Conservation (phyloP, 73 alveolate species). For the Symbiodinium natans region DNA sequence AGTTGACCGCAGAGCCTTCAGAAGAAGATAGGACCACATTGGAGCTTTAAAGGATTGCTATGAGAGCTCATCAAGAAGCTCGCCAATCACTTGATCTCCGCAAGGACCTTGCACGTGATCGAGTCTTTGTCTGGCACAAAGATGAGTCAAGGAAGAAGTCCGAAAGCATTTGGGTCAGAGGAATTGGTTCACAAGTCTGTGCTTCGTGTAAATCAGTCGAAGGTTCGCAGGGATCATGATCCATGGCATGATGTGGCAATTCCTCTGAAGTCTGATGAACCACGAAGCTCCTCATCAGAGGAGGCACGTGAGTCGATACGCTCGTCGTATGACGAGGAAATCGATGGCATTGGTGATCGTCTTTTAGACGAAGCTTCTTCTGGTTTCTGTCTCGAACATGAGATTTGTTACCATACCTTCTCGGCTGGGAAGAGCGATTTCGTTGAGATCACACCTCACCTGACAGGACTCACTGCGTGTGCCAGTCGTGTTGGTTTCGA, state of each 20-base stretch:
- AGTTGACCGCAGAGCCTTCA: not conserved
- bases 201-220: too few relatives aligned
- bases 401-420: not conserved
- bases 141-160: not conserved
- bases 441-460: too few relatives aligned
- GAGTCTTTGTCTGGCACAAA: slow-evolving; percentile 1
- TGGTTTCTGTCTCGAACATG: not conserved
- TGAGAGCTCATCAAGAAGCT: not conserved
- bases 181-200: not conserved
- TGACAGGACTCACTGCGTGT: too few relatives aligned
- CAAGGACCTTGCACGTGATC: not conserved
- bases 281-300: too few relatives aligned
- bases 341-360: not conserved
- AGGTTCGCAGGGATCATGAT: not conserved
- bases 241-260: not conserved
- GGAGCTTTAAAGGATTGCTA: not conserved
- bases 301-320: not conserved
- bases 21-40: not conserved
- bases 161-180: not conserved
- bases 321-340: not conserved
- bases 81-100: not conserved
- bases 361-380: not conserved
- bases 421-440: not conserved
- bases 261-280: not conserved
- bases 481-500: too few relatives aligned